A percentile compares a stretch with the other conserved stretches of the same genome.
phyloP scores from a whole-genome alignment of 2,329 filamentous ascomycete species.

The Kalmusia sp. region DNA sequence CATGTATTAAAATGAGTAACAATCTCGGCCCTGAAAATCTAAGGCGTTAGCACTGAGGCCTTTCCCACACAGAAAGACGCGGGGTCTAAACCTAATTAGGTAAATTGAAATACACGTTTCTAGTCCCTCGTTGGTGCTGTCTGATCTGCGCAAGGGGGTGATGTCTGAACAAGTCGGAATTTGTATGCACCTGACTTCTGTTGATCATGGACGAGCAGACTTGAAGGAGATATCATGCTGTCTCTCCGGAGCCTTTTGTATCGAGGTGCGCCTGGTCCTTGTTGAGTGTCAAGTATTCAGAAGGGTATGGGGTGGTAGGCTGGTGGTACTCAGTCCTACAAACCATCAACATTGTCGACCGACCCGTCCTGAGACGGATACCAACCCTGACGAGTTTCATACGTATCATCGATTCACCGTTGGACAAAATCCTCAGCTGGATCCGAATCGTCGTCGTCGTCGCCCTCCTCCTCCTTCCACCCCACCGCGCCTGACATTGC shows the following conservation, averaged over 20 bases:
- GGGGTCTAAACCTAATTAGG: too few species aligned
- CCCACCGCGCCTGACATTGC: slow-evolving; percentile 25
- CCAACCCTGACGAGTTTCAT: slow-evolving; percentile 7
- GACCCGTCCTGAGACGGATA: slow-evolving; percentile 8
- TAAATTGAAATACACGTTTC: not conserved
- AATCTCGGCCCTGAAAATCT: too few species aligned
- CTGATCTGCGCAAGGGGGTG: not conserved
- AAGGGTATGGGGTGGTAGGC: slow-evolving; percentile 3
- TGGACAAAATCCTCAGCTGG: slow-evolving; percentile 5
- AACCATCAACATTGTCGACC: slow-evolving; percentile 19
- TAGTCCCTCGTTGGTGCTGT: not conserved
- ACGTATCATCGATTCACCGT: slow-evolving; percentile 12
- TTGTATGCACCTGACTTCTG: not conserved
- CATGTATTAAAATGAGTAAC: too few species aligned
- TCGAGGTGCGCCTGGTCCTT: not conserved
- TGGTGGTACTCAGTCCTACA: too few species aligned
- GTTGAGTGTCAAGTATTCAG: slow-evolving; percentile 9
- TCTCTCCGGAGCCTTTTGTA: not conserved
- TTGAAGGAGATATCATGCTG: not conserved
- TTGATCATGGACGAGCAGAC: not conserved
- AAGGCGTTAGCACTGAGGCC: too few species aligned
- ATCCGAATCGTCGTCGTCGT: slow-evolving; percentile 16
- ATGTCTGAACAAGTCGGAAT: not conserved
- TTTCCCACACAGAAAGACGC: too few species aligned
- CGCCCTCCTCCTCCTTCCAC: slow-evolving; percentile 19